Percentiles rank a stretch among this genome's conserved stretches.
phyloP scores from a whole-genome alignment of 2,329 filamentous ascomycete genomes.

The Immersiporthe knoxdaviesiana region DNA sequence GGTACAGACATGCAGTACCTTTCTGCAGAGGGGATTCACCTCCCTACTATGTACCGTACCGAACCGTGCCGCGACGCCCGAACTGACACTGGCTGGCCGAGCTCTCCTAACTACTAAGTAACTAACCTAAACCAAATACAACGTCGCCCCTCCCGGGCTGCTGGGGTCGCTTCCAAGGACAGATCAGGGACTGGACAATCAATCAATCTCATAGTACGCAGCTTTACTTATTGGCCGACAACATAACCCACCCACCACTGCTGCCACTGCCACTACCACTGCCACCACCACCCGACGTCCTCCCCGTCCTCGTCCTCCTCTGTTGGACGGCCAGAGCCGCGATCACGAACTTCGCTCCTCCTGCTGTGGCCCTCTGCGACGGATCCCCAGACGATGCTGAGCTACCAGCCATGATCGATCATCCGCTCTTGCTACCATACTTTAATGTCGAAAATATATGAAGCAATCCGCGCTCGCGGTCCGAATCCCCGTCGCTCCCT shows the following conservation, averaged over 20 bases:
- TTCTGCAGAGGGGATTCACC: background rate
- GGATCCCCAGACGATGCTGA: slow-evolving; percentile 22
- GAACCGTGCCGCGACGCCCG: slow-evolving; percentile 12
- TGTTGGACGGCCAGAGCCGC: slow-evolving; percentile 8
- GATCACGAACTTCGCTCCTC: too few relatives aligned
- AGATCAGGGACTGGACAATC: slow-evolving; percentile 15
- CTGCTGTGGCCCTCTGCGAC: background rate
- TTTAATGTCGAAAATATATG: slow-evolving; percentile 42
- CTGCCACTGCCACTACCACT: slow-evolving; percentile 7
- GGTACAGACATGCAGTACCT: too few relatives aligned
- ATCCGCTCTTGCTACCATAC: slow-evolving; percentile 32
- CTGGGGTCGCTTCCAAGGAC: slow-evolving; percentile 23
- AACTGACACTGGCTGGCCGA: background rate
- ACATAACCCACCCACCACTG: background rate
- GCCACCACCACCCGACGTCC: background rate
- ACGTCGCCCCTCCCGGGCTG: slow-evolving; percentile 8
- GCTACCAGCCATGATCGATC: slow-evolving; percentile 35
- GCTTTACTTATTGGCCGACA: slow-evolving; percentile 6
- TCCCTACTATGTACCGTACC: slow-evolving; percentile 9
- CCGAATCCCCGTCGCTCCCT: slow-evolving; percentile 32
- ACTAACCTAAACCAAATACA: slow-evolving; percentile 6
- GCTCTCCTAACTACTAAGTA: background rate
- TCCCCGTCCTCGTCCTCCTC: background rate
- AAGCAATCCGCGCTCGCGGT: slow-evolving; percentile 41
- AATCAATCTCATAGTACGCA: background rate